Evolutionary conservation across 2,329 filamentous ascomycete genomes (phyloP), one percentile per base, ranked within the genome.

Genomic region (Trichoderma hamatum): DNA sequence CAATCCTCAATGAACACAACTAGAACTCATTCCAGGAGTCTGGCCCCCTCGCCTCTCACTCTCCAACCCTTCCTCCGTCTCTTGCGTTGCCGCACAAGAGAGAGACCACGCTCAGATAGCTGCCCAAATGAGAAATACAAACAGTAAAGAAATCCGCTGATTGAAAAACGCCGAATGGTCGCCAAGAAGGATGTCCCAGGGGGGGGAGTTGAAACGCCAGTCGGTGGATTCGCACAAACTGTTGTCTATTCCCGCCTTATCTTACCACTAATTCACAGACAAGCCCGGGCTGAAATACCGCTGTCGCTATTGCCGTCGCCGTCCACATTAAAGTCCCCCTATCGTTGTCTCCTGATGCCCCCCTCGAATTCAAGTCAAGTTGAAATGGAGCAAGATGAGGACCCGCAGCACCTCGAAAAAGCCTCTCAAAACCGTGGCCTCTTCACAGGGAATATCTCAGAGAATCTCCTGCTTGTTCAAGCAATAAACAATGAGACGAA

Each of bases 1-100:
- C 46, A 66, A 36, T 52, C 55, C 62, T 46, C 13, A 36, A 26
- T 34, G 62, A 58, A 52, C 36, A 56, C 62, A 56, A 3, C 36
- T 36, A 59, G 39, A 36, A 21, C 39, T 59, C 64, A 67, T 59
- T 14, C 49, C 16, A n/a, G 49, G 19, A 19, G 36, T 32, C 28
- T 30, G 7, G 39, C 36, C 36, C 14, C 61, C 28, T 21, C 30
- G 16, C 6, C 36, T 21, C 30, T 24, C n/a, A 14, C 46, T 66
- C 62, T 46, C 52, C 62, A 52, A 26, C 21, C 62, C 36, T 16
- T 66, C 52, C 52, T 56, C 62, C 62, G 11, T 39, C 5, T 11
- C 34, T 14, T 21, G 58, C 24, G 60, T n/a, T 9, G 30, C 46
- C 30, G 60, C 28, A 39, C 24, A 19, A 1, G 39, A 7, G 55